Percentiles rank a stretch among this genome's conserved stretches.
Conservation (phyloP, 805 yeast species). For the Myxozyma nipponensis region DNA sequence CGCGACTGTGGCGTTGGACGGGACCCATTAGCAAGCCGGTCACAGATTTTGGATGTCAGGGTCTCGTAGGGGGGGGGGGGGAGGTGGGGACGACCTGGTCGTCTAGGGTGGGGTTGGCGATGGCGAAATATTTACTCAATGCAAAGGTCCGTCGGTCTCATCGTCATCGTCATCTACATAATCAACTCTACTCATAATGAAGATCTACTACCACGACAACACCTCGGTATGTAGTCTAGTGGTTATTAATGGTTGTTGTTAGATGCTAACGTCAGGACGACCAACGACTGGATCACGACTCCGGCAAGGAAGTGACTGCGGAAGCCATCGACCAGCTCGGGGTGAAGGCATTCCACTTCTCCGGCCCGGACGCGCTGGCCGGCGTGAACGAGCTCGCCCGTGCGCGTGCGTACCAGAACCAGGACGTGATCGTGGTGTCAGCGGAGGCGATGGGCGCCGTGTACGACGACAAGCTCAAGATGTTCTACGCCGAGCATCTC, state of each 20-base stretch:
- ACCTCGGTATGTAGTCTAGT: constrained; percentile 3
- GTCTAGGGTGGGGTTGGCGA: too few species aligned
- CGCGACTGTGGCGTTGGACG: too few species aligned
- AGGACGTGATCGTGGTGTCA: constrained; percentile 66
- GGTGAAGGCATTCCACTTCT: constrained; percentile 32
- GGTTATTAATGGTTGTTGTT: neutral
- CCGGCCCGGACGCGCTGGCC: constrained; percentile 39
- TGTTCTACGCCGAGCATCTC: constrained; percentile 49
- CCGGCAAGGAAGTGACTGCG: constrained; percentile 7
- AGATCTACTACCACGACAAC: constrained; percentile 30
- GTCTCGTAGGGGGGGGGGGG: too few species aligned
- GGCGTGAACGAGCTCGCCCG: constrained; percentile 64
- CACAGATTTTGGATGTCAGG: too few species aligned
- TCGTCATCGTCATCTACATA: too few species aligned
- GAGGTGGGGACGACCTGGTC: too few species aligned
- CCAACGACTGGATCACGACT: constrained; percentile 21
- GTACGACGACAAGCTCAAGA: constrained; percentile 59
- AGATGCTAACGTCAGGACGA: constrained; percentile 12
- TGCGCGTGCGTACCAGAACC: constrained; percentile 70
- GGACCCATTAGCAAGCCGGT: too few species aligned
- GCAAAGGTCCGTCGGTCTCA: neutral
- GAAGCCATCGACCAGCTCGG: constrained; percentile 15
- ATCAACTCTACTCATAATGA: constrained; percentile 25
- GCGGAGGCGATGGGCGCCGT: constrained; percentile 59
- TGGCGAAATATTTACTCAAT: too few species aligned